A percentile compares a stretch with the other conserved stretches of the same genome.
These are phyloP conservation scores for Globisporangium megalacanthum DNA, from an alignment of 352 stramenopile species.

Conservation along the genomic window DNA sequence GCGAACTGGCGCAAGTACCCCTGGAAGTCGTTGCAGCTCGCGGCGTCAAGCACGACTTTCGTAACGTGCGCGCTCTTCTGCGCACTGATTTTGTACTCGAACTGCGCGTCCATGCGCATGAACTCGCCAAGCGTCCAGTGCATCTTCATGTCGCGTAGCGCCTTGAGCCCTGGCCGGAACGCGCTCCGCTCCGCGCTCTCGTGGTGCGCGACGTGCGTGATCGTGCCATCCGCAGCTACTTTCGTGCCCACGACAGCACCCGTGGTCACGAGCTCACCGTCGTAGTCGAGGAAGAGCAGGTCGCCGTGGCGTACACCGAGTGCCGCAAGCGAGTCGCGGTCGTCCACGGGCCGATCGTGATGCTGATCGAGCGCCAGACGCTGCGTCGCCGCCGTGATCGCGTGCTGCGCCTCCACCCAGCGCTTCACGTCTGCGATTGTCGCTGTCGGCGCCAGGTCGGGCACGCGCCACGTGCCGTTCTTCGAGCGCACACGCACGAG, in stretches of 20 bases:
- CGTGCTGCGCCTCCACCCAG: constrained; percentile 75
- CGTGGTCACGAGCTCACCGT: constrained; percentile 56
- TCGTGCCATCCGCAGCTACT: constrained; percentile 74
- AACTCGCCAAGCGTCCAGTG: constrained; percentile 97
- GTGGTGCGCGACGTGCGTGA: constrained; percentile 75
- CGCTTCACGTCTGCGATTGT: constrained; percentile 68
- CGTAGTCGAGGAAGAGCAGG: constrained; percentile 77
- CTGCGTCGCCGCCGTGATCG: constrained; percentile 44
- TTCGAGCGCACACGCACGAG: constrained; percentile 83
- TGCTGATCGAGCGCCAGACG: constrained; percentile 55
- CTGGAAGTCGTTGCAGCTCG: constrained; percentile 91
- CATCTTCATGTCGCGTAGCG: constrained; percentile 98
- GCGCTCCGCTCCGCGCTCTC: constrained; percentile 71
- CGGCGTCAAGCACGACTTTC: constrained; percentile 85
- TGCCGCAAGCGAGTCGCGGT: constrained; percentile 53
- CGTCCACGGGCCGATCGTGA: constrained; percentile 19
- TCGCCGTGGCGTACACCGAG: constrained; percentile 69
- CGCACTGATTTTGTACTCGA: constrained; percentile 96
- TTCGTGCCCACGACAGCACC: constrained; percentile 51
- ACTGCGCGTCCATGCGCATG: constrained; percentile 96
- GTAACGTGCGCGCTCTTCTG: constrained; percentile 86
- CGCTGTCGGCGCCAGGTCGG: constrained; percentile 48
- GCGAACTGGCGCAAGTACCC: constrained; percentile 83
- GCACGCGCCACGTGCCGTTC: constrained; percentile 85
- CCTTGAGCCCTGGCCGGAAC: constrained; percentile 94